Evolutionary conservation across 176 grass and related monocot species (phyloP).

Genomic region (Zoysia japonica): DNA sequence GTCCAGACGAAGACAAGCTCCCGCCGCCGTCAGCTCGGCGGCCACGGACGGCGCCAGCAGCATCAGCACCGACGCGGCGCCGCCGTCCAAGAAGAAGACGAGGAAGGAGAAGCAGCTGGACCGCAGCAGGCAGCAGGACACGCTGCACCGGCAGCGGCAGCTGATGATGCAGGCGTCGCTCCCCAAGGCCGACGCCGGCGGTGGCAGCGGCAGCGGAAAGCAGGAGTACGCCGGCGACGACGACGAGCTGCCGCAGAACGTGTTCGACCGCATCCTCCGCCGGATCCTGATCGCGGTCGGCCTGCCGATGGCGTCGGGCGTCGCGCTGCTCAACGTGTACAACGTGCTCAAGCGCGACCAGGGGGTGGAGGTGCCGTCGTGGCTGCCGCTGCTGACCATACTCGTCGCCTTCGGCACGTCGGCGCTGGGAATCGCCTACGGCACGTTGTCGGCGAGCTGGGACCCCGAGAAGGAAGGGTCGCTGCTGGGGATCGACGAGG

Average conservation of each 20-base stretch:
- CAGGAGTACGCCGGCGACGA: background rate
- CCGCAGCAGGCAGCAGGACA: conserved; percentile 7
- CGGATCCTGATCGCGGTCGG: conserved; percentile 67
- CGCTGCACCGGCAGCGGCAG: conserved; percentile 21
- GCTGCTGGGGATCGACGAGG: conserved; percentile 78
- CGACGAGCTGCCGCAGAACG: conserved; percentile 67
- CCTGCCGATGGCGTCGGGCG: conserved; percentile 62
- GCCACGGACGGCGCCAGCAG: conserved; percentile 36
- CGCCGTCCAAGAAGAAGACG: conserved; percentile 30
- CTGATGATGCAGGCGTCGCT: conserved; percentile 11
- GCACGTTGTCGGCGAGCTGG: conserved; percentile 82
- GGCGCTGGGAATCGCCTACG: conserved; percentile 81
- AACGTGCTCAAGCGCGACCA: conserved; percentile 43
- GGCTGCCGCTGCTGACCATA: conserved; percentile 66
- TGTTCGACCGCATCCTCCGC: conserved; percentile 75
- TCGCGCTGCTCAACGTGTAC: conserved; percentile 56
- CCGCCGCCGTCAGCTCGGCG: conserved; percentile 25
- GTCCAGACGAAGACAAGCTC: conserved; percentile 5
- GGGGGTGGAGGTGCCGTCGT: conserved; percentile 39
- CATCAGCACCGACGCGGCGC: background rate
- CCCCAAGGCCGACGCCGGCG: background rate
- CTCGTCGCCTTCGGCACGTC: conserved; percentile 80
- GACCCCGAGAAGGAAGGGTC: conserved; percentile 72
- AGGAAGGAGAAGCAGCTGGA: conserved; percentile 33
- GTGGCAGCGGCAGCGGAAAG: background rate